Percentiles rank a stretch among this genome's conserved stretches.
These are phyloP conservation scores for Paecilomyces fulvus DNA, from an alignment of 2,329 filamentous ascomycete genomes.

Conservation along the genomic window DNA sequence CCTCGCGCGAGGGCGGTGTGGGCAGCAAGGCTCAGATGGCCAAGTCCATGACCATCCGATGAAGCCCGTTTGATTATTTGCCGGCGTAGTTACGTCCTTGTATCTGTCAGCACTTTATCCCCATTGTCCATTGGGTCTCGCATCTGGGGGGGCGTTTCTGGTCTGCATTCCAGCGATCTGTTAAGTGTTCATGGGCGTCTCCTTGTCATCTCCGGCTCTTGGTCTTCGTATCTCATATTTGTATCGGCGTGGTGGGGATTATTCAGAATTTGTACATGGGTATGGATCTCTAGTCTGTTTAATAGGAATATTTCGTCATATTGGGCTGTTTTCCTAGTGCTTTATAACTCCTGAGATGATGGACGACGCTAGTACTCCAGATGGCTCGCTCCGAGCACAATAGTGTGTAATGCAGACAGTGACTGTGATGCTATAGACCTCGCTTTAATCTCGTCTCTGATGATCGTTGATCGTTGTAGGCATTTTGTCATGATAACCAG, in stretches of 20 bases:
- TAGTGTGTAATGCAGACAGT: too few species aligned
- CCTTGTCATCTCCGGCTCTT: neutral
- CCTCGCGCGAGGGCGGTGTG: conserved; percentile 55
- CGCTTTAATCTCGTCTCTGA: too few species aligned
- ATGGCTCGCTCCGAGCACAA: neutral
- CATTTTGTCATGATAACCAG: neutral
- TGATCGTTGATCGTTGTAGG: neutral
- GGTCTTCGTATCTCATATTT: neutral
- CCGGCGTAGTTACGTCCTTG: neutral
- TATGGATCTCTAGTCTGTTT: neutral
- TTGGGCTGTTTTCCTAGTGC: neutral
- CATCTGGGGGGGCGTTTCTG: neutral
- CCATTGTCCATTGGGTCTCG: neutral
- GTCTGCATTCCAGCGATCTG: neutral
- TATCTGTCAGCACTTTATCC: neutral
- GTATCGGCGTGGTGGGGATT: neutral
- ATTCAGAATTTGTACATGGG: neutral
- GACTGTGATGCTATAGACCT: too few species aligned
- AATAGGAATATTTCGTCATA: neutral
- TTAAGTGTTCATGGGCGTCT: neutral
- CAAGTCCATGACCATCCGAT: conserved; percentile 94
- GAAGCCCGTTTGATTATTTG: conserved; percentile 23
- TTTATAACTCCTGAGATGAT: neutral
- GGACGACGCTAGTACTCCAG: neutral
- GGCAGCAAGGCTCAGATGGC: conserved; percentile 74